phyloP scores from a whole-genome alignment of 768 basidiomycete species.

The Boletellus ananas region DNA sequence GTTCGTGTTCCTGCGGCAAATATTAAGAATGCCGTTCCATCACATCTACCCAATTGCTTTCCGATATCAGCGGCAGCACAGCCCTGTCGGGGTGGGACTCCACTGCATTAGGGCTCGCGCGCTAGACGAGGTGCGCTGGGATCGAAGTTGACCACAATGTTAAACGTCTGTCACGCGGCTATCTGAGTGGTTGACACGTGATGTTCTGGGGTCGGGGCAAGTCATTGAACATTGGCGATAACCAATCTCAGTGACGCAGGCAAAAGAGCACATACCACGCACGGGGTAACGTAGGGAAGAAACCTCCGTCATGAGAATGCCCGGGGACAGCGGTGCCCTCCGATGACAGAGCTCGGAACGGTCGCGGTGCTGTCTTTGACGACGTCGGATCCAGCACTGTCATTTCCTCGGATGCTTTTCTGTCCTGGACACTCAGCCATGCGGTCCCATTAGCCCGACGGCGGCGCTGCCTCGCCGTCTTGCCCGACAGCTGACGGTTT shows the following conservation, averaged over 20 bases:
- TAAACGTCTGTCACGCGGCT: not conserved
- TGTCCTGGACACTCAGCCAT: not conserved
- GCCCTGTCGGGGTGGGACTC: too few species aligned
- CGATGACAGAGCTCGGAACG: too few species aligned
- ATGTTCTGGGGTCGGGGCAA: too few species aligned
- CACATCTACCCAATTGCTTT: too few species aligned
- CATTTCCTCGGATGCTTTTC: not conserved
- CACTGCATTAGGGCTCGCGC: too few species aligned
- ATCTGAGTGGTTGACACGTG: too few species aligned
- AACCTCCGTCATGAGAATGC: slow-evolving; percentile 5
- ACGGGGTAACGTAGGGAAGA: not conserved
- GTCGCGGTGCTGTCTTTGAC: not conserved
- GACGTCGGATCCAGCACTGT: too few species aligned
- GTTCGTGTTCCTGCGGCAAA: too few species aligned
- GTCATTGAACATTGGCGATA: not conserved
- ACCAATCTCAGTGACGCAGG: not conserved
- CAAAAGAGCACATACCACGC: not conserved
- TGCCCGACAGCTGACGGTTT: slow-evolving; percentile 5
- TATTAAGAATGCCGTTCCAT: too few species aligned
- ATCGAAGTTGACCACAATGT: not conserved
- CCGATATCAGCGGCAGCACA: too few species aligned
- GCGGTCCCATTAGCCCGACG: slow-evolving; percentile 1
- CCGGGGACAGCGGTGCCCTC: not conserved
- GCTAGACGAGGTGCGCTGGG: not conserved
- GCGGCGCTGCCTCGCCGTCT: not conserved